These are phyloP conservation scores for Entomophthora muscae DNA, from an alignment of 371 early-diverging fungal species.

Conservation along the genomic window DNA sequence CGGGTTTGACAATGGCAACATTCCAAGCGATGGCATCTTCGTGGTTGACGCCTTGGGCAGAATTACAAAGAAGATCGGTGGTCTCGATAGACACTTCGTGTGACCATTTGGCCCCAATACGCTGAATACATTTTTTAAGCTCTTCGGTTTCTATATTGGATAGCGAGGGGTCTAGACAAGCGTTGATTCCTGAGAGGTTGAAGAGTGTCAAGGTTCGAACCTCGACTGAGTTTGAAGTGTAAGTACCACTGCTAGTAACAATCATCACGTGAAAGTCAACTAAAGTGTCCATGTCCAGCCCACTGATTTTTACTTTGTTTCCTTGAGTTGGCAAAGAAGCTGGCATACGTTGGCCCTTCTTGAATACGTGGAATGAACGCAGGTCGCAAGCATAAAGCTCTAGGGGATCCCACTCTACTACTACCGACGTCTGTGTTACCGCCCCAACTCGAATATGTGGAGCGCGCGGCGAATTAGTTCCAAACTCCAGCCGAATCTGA, in stretches of 20 bases:
- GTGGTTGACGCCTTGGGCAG: constrained; percentile 65
- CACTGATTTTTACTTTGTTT: constrained; percentile 58
- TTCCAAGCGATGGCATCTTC: constrained; percentile 71
- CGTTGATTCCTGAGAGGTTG: constrained; percentile 83
- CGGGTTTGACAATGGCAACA: constrained; percentile 84
- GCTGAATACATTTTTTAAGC: constrained; percentile 52
- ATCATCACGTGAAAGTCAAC: constrained; percentile 72
- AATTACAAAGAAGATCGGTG: constrained; percentile 78
- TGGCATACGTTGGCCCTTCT: constrained; percentile 31
- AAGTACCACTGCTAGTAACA: constrained; percentile 75
- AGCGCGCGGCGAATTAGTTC: constrained; percentile 48
- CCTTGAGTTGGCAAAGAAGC: constrained; percentile 20
- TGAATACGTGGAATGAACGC: constrained; percentile 67
- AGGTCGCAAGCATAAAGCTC: constrained; percentile 60
- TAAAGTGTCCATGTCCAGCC: constrained; percentile 70
- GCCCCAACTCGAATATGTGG: constrained; percentile 58
- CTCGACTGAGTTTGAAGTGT: constrained; percentile 51
- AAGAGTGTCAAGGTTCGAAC: constrained; percentile 77
- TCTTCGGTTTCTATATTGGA: constrained; percentile 34
- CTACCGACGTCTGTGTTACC: constrained; percentile 78
- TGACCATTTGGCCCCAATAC: constrained; percentile 75
- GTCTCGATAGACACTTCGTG: constrained; percentile 71
- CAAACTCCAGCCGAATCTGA: constrained; percentile 58
- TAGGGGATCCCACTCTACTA: constrained; percentile 76
- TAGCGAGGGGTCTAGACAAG: constrained; percentile 22